Percentiles rank a stretch among this genome's conserved stretches.
phyloP scores from a whole-genome alignment of 2,329 filamentous ascomycete species.

The Teratosphaeriaceae sp. region DNA sequence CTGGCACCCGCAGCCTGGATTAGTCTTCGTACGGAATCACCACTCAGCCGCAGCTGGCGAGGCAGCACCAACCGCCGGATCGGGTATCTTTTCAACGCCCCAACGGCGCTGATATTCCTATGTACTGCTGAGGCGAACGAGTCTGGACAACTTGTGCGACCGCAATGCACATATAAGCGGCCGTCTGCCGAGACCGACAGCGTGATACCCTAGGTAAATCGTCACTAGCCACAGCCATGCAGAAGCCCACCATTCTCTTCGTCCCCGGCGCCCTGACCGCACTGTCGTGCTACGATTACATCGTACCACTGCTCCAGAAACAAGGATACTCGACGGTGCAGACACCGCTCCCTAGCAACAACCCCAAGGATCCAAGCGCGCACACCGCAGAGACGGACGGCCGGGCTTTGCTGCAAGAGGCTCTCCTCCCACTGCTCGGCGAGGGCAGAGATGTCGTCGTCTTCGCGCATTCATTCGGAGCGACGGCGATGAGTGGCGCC shows the following conservation, averaged over 20 bases:
- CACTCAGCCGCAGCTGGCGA: no score
- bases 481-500: neutral
- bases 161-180: no score
- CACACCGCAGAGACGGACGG: constrained; percentile 2
- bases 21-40: no score
- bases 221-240: neutral
- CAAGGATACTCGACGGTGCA: neutral
- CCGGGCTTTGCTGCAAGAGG: neutral
- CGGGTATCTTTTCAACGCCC: no score
- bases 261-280: constrained; percentile 2
- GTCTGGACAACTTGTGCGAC: no score
- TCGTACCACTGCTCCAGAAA: constrained; percentile 2
- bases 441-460: constrained; percentile 3
- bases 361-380: neutral
- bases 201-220: no score
- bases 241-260: constrained; percentile 2
- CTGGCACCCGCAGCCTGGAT: no score
- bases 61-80: no score
- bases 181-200: no score
- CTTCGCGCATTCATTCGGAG: constrained; percentile 6
- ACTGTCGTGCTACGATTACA: neutral
- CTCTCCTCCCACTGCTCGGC: constrained; percentile 1
- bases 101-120: no score
- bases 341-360: neutral
- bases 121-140: no score